Percentiles rank a stretch among this genome's conserved stretches.
Conservation (phyloP, 306 rosid species). For the Cajanus cajan region DNA sequence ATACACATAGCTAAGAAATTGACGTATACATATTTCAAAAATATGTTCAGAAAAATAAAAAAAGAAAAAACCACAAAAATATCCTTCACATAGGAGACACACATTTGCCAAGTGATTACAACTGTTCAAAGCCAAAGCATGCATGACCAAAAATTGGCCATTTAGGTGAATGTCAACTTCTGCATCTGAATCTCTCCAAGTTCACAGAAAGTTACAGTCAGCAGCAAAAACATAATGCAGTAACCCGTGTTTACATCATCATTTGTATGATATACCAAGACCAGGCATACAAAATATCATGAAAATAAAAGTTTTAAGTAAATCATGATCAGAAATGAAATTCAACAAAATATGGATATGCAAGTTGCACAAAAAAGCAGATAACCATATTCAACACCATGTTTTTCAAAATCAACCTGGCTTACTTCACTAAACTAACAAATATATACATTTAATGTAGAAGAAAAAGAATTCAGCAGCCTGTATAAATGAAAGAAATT, state of each 20-base stretch:
- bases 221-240: neutral
- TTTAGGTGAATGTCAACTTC: slow-evolving; percentile 1
- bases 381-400: neutral
- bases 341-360: neutral
- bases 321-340: slow-evolving; percentile 9
- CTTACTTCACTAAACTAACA: slow-evolving; percentile 27
- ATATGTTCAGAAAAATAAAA: neutral
- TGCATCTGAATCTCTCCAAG: neutral
- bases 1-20: neutral
- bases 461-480: slow-evolving; percentile 3
- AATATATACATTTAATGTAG: neutral
- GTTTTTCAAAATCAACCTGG: slow-evolving; percentile 22
- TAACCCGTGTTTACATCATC: neutral
- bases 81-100: neutral
- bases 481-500: slow-evolving; percentile 18
- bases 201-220: neutral
- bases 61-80: neutral
- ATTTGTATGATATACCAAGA: neutral
- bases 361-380: slow-evolving; percentile 6
- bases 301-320: neutral
- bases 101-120: neutral
- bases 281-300: neutral
- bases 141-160: neutral
- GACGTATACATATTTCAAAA: slow-evolving; percentile 15
- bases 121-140: slow-evolving; percentile 3